phyloP scores from a whole-genome alignment of 2,329 filamentous ascomycete species.

The Exophiala oligosperma region DNA sequence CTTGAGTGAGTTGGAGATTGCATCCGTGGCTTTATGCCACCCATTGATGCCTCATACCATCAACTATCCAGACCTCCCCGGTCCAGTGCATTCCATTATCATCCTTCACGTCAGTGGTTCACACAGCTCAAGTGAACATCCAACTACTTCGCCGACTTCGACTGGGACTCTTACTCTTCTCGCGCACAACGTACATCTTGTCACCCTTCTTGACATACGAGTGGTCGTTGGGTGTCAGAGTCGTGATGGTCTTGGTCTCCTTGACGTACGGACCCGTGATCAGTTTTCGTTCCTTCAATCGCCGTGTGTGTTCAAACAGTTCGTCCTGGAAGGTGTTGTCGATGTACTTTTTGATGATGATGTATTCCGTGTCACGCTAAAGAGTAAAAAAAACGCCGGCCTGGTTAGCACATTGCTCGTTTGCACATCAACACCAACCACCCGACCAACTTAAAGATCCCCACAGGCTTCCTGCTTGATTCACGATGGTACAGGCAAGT shows the following conservation, averaged over 20 bases:
- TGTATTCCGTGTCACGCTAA: slow-evolving; percentile 63
- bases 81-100: neutral
- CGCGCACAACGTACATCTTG: slow-evolving; percentile 47
- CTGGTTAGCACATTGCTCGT: neutral
- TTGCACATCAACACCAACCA: too few relatives aligned
- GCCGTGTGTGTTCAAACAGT: slow-evolving; percentile 70
- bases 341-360: slow-evolving; percentile 73
- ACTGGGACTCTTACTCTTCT: slow-evolving; percentile 38
- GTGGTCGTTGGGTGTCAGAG: slow-evolving; percentile 23
- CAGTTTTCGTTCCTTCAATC: slow-evolving; percentile 41
- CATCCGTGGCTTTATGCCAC: too few relatives aligned
- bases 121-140: slow-evolving; percentile 9
- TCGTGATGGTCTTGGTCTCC: slow-evolving; percentile 28
- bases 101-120: neutral
- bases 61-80: too few relatives aligned
- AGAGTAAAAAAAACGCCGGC: slow-evolving; percentile 34
- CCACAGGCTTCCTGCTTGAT: too few relatives aligned
- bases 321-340: slow-evolving; percentile 69
- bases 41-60: too few relatives aligned
- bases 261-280: slow-evolving; percentile 27
- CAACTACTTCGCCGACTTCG: slow-evolving; percentile 22
- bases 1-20: too few relatives aligned
- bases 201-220: slow-evolving; percentile 40
- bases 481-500: too few relatives aligned
- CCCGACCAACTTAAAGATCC: too few relatives aligned